Percentiles rank a stretch among this genome's conserved stretches.
phyloP scores from a whole-genome alignment of 2,329 filamentous ascomycete genomes.

The Fusarium buxicola region DNA sequence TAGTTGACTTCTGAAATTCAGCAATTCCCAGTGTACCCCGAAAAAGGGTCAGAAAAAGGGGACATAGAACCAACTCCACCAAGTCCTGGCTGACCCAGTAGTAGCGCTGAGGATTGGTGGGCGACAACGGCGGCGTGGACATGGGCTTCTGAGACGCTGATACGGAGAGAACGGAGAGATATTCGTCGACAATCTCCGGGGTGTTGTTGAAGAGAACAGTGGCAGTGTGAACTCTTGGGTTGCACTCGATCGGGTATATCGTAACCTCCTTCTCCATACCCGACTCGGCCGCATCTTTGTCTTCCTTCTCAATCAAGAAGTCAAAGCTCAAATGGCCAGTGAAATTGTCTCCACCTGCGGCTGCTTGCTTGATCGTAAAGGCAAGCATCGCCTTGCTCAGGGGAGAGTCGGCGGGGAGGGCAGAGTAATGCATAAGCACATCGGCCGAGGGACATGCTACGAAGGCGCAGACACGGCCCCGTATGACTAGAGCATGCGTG shows the following conservation, averaged over 20 bases:
- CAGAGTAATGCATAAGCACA: slow-evolving; percentile 74
- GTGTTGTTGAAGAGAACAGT: slow-evolving; percentile 68
- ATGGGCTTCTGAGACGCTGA: slow-evolving; percentile 1
- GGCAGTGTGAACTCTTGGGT: slow-evolving; percentile 76
- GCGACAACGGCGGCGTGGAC: slow-evolving; percentile 38
- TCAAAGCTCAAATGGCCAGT: slow-evolving; percentile 81
- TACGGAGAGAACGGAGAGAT: slow-evolving; percentile 60
- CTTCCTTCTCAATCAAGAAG: slow-evolving; percentile 64
- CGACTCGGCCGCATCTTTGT: slow-evolving; percentile 10
- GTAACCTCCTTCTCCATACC: slow-evolving; percentile 42
- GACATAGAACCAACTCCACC: slow-evolving; percentile 62
- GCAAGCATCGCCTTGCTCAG: slow-evolving; percentile 70
- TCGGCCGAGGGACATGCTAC: slow-evolving; percentile 73
- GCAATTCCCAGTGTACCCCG: slow-evolving; percentile 34
- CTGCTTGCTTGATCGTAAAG: slow-evolving; percentile 71
- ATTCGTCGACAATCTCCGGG: slow-evolving; percentile 61
- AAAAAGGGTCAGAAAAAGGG: slow-evolving; percentile 50
- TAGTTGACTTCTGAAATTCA: slow-evolving; percentile 41
- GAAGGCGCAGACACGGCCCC: slow-evolving; percentile 73
- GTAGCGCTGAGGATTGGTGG: slow-evolving; percentile 45
- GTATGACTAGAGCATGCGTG: slow-evolving; percentile 76
- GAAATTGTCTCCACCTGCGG: slow-evolving; percentile 60
- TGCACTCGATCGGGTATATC: slow-evolving; percentile 77
- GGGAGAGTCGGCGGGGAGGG: slow-evolving; percentile 64
- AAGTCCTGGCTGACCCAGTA: slow-evolving; percentile 79